These are phyloP conservation scores for Mychonastes homosphaera DNA, from an alignment of 139 green algal genomes.

Conservation along the genomic window DNA sequence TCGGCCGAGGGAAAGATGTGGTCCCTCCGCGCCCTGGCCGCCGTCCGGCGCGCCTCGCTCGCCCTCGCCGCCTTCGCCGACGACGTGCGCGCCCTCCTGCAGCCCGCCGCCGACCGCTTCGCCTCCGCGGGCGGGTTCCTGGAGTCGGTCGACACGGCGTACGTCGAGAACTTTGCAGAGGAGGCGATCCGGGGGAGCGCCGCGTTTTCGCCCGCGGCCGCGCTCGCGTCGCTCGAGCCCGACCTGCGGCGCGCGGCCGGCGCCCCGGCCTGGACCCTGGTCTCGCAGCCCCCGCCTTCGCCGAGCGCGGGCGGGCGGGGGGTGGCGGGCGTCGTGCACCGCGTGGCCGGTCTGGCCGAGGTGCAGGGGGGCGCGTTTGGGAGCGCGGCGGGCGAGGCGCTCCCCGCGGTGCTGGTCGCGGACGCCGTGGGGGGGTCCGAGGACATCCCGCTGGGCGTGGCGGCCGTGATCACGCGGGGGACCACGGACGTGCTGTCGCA, in stretches of 20 bases:
- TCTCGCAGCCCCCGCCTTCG: slow-evolving; percentile 52
- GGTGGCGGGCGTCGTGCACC: slow-evolving; percentile 24
- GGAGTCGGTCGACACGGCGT: slow-evolving; percentile 46
- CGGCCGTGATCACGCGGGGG: slow-evolving; percentile 58
- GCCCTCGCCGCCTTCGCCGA: slow-evolving; percentile 58
- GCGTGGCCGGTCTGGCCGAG: slow-evolving; percentile 37
- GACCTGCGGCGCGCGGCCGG: too few species aligned
- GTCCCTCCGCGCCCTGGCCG: slow-evolving; percentile 50
- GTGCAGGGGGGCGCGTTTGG: slow-evolving; percentile 51
- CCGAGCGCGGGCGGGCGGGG: slow-evolving; percentile 45
- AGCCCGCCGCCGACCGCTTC: slow-evolving; percentile 51
- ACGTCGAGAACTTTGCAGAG: slow-evolving; percentile 79
- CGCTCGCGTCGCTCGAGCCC: too few species aligned
- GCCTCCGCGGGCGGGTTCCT: slow-evolving; percentile 24
- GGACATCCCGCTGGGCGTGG: slow-evolving; percentile 73
- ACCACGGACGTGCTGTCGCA: slow-evolving; percentile 75
- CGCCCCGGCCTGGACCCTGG: slow-evolving; percentile 48
- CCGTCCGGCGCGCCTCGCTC: slow-evolving; percentile 47
- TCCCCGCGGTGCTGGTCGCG: slow-evolving; percentile 39
- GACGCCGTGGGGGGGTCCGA: slow-evolving; percentile 67
- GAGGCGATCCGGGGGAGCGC: not conserved
- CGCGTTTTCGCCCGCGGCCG: too few species aligned
- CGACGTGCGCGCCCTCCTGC: slow-evolving; percentile 32
- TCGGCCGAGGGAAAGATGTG: too few species aligned
- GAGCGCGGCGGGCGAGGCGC: too few species aligned